A percentile compares a stretch with the other conserved stretches of the same genome.
phyloP scores from a whole-genome alignment of 192 early-diverging fungal genomes.

The Funneliformis geosporum region DNA sequence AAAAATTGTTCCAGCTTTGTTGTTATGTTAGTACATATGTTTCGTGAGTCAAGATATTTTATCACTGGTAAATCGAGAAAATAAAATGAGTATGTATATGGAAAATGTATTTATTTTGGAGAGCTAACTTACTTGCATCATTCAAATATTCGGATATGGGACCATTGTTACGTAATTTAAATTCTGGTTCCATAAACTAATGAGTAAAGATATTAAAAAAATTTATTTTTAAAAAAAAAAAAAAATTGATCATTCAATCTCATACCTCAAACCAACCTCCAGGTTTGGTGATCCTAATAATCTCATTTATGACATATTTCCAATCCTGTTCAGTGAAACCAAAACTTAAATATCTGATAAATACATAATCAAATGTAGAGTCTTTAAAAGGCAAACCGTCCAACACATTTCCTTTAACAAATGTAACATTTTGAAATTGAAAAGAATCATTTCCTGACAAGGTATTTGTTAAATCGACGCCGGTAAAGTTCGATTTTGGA shows the following conservation, averaged over 20 bases:
- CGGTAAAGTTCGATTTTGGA: slow-evolving; percentile 45
- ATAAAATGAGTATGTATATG: too few relatives aligned
- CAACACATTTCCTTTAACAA: slow-evolving; percentile 17
- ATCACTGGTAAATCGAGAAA: background rate
- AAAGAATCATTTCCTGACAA: slow-evolving; percentile 32
- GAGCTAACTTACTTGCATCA: background rate
- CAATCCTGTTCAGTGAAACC: slow-evolving; percentile 24
- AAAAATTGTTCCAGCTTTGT: background rate
- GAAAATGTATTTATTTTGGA: too few relatives aligned
- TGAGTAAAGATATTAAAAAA: background rate
- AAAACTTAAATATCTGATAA: slow-evolving; percentile 33
- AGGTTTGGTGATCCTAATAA: slow-evolving; percentile 28
- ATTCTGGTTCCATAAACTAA: background rate
- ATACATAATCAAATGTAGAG: slow-evolving; percentile 40
- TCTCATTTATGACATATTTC: slow-evolving; percentile 23
- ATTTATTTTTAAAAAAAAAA: too few relatives aligned
- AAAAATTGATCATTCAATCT: too few relatives aligned
- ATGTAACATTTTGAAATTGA: background rate
- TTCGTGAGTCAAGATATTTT: background rate
- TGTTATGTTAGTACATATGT: background rate
- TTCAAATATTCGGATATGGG: background rate
- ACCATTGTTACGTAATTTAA: background rate
- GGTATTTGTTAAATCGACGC: slow-evolving; percentile 34
- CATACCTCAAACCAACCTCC: slow-evolving; percentile 24
- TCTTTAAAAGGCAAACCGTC: slow-evolving; percentile 25